Percentiles rank a stretch among this genome's conserved stretches.
Evolutionary conservation across 2,329 filamentous ascomycete species (phyloP).

Genomic region (Fusarium citri): DNA sequence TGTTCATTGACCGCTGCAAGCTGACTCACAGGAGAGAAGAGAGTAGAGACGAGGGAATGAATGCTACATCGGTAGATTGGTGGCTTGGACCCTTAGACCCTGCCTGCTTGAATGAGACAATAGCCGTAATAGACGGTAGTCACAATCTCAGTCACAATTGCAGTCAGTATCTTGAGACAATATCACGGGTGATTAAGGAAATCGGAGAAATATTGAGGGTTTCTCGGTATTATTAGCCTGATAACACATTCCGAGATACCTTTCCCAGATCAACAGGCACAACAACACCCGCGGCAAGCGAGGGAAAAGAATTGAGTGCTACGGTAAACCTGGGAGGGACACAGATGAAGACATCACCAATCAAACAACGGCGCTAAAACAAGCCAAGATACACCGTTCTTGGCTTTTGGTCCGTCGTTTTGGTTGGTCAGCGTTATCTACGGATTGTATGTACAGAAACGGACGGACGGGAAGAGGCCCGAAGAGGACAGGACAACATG

Average conservation of each 20-base stretch:
- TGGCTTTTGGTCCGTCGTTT: background rate
- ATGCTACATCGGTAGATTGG: constrained; percentile 20
- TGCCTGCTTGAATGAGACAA: constrained; percentile 8
- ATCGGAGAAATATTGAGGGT: background rate
- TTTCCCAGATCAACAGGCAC: constrained; percentile 32
- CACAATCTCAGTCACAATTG: background rate
- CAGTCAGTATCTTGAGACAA: background rate
- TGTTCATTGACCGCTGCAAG: background rate
- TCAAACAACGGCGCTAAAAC: constrained; percentile 33
- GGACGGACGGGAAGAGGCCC: constrained; percentile 13
- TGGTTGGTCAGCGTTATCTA: constrained; percentile 30
- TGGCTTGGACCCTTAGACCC: constrained; percentile 31
- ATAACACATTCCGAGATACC: background rate
- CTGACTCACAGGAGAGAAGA: background rate
- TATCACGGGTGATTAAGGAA: too few relatives aligned
- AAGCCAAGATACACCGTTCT: constrained; percentile 11
- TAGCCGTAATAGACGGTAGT: constrained; percentile 17
- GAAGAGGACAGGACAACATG: background rate
- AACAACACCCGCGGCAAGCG: constrained; percentile 33
- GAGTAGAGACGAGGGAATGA: background rate
- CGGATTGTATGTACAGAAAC: constrained; percentile 11
- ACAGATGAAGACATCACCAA: constrained; percentile 32
- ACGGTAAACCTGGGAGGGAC: background rate
- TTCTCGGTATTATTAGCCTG: background rate
- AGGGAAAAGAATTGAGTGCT: constrained; percentile 1